A percentile compares a stretch with the other conserved stretches of the same genome.
These are phyloP conservation scores for Fraxinus sp. DNA, from an alignment of 305 asterid genomes.

Conservation along the genomic window DNA sequence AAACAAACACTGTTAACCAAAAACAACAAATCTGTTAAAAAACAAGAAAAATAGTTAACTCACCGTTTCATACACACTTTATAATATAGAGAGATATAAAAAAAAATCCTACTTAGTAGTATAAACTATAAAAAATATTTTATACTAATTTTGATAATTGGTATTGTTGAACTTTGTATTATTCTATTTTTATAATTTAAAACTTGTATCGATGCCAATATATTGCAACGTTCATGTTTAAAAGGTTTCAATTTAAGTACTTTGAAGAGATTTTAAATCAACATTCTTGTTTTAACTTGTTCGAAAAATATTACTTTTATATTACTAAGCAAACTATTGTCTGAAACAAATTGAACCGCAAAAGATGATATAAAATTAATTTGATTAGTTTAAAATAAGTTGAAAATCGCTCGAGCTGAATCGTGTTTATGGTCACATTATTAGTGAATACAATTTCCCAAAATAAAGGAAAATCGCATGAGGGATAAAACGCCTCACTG, in stretches of 20 bases:
- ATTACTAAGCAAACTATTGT: neutral
- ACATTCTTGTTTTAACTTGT: neutral
- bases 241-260: neutral
- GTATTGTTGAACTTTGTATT: neutral
- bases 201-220: neutral
- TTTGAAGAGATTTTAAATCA: too few species aligned
- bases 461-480: conserved; percentile 16
- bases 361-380: neutral
- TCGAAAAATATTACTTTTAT: neutral
- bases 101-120: neutral
- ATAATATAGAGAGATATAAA: too few species aligned
- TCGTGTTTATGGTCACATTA: neutral
- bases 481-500: neutral
- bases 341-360: neutral
- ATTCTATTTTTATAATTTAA: too few species aligned
- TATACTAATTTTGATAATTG: neutral
- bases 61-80: too few species aligned
- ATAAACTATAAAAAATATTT: too few species aligned
- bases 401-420: neutral
- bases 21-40: too few species aligned
- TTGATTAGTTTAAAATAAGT: neutral
- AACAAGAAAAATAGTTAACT: too few species aligned
- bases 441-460: neutral
- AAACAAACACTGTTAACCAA: too few species aligned
- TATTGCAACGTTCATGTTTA: neutral